Evolutionary conservation across 768 basidiomycete genomes (phyloP).

Genomic region (Dentipellis fragilis): DNA sequence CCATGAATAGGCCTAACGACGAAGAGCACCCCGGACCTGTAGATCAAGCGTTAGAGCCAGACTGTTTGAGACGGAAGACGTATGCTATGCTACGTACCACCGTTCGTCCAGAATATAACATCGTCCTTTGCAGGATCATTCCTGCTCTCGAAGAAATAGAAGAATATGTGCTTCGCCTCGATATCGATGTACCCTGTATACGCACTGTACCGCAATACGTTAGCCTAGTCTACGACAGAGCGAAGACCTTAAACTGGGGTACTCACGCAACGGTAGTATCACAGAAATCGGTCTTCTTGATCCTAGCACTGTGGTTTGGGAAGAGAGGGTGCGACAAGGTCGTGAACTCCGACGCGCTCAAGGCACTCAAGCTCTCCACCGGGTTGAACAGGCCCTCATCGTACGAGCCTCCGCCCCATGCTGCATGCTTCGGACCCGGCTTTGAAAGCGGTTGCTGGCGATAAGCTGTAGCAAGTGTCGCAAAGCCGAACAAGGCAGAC

Average conservation of each 20-base stretch:
- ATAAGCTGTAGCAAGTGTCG: background rate
- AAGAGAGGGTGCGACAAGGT: conserved; percentile 33
- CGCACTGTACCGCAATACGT: conserved; percentile 24
- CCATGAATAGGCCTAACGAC: conserved; percentile 32
- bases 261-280: conserved; percentile 16
- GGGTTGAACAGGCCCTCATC: conserved; percentile 2
- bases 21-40: conserved; percentile 19
- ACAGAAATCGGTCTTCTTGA: conserved; percentile 34
- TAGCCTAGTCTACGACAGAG: background rate
- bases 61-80: background rate
- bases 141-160: conserved; percentile 49
- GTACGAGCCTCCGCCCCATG: background rate
- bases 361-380: conserved; percentile 2
- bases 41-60: conserved; percentile 12
- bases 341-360: conserved; percentile 26
- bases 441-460: background rate
- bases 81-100: conserved; percentile 14
- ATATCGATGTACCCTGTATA: conserved; percentile 61
- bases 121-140: conserved; percentile 21
- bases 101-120: conserved; percentile 28
- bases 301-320: conserved; percentile 31
- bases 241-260: no score
- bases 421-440: background rate
- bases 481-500: background rate
- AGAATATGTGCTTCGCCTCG: conserved; percentile 54